Evolutionary conservation across 2,329 filamentous ascomycete genomes (phyloP), one percentile per base, ranked within the genome.

Genomic region (Macrophomina phaseolina): DNA sequence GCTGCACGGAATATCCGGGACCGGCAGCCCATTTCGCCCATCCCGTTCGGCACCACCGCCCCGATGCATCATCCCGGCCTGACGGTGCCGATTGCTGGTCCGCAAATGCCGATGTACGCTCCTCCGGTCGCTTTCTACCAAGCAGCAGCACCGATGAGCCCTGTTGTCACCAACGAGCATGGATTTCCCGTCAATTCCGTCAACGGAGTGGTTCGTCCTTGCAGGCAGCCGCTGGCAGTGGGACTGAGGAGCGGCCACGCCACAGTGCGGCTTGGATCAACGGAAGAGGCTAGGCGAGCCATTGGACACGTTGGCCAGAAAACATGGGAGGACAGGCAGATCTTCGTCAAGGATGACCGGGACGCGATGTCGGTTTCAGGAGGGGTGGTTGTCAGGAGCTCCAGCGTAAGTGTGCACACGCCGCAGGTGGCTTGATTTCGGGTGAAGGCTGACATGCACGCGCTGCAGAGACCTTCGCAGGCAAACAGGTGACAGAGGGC

Each of bases 161-260:
- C 65, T 1, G 28, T 65, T 16, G 40, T 52, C 36, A 69, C 72
- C 32, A 78, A 69, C 67, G 70, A 71, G 16, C 73, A 69, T 32
- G 76, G 77, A 2, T 72, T 79, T 52, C 75, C 76, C 11, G 76
- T 80, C 34, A 80, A 79, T 52, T 68, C 77, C n/a, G 70, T 69
- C n/a, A 69, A 73, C n/a, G 77, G 77, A 7, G 66, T 79, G 14
- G 66, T 79, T 7, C 67, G 68, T 34, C 73, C 69, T 34, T 70
- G 72, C 5, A 74, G 75, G 16, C 9, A 67, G 4, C 72, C 75
- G 3, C 55, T 73, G 11, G 70, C 74, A 38, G 70, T 68, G 45
- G 73, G 72, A 42, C 67, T 79, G 30, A 71, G 72, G 48, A 70
- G 69, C 49, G 73, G 77, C 63, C 52, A 68, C 34, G 77, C 76